Percentiles rank a stretch among this genome's conserved stretches.
Conservation (phyloP, 2,329 filamentous ascomycete genomes). For the Fusarium sp. region DNA sequence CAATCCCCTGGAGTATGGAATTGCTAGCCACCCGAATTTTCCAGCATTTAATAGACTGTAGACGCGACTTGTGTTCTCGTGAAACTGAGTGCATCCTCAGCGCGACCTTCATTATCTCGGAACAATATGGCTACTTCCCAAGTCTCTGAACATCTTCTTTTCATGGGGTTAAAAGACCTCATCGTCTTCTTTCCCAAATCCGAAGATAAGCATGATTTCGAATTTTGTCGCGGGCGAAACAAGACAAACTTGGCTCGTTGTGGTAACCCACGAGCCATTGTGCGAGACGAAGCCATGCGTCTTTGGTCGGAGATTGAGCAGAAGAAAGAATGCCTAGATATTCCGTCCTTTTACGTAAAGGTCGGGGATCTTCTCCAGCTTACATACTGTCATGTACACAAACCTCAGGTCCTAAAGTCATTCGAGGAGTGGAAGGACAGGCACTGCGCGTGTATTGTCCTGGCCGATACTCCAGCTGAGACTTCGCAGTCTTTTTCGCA, state of each 20-base stretch:
- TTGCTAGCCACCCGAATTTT: slow-evolving; percentile 2
- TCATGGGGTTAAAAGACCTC: slow-evolving; percentile 1
- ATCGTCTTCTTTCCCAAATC: not conserved
- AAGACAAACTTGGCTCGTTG: not conserved
- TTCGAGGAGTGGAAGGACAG: slow-evolving; percentile 15
- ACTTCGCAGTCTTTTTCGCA: not conserved
- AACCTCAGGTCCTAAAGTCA: accelerated
- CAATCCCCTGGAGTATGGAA: not conserved
- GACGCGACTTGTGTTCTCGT: not conserved
- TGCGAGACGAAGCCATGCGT: not conserved
- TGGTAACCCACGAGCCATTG: not conserved
- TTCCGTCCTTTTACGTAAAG: not conserved
- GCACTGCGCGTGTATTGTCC: not conserved
- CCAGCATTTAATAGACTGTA: slow-evolving; percentile 2
- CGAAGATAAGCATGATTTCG: not conserved
- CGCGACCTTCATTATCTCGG: not conserved
- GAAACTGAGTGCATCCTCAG: not conserved
- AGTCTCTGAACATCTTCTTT: not conserved
- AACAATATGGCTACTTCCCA: slow-evolving; percentile 6
- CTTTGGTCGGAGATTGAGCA: not conserved
- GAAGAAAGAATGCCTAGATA: not conserved
- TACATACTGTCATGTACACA: not conserved
- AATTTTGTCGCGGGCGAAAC: not conserved
- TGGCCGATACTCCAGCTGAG: not conserved
- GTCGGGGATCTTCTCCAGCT: not conserved